phyloP scores from a whole-genome alignment of 495 filamentous ascomycete species.

The Acidiella bohemica region DNA sequence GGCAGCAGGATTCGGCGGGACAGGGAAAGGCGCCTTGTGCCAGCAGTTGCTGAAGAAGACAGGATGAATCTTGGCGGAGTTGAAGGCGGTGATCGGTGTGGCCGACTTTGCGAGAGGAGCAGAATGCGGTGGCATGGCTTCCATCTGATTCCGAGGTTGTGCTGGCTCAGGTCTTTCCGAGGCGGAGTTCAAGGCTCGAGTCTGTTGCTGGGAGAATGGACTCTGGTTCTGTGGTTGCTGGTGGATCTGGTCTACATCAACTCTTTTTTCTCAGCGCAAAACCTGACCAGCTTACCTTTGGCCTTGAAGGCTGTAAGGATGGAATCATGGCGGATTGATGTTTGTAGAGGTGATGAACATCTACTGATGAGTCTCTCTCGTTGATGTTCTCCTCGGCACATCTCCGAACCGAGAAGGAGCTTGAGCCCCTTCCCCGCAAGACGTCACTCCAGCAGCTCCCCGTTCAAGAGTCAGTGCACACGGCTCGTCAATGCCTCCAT shows the following conservation, averaged over 20 bases:
- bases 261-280: background rate
- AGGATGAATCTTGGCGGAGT: constrained; percentile 28
- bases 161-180: constrained; percentile 2
- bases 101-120: background rate
- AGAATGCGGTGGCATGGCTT: constrained; percentile 26
- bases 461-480: no score
- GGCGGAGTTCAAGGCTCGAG: constrained; percentile 13
- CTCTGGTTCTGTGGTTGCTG: constrained; percentile 7
- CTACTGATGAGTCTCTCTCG: background rate
- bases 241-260: background rate
- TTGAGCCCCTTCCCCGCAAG: no score
- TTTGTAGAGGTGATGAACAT: background rate
- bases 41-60: constrained; percentile 30
- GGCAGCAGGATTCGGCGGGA: constrained; percentile 11
- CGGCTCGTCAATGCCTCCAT: no score
- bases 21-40: constrained; percentile 28
- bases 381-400: background rate
- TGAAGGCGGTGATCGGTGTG: constrained; percentile 17
- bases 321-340: constrained; percentile 20
- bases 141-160: constrained; percentile 20
- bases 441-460: no score
- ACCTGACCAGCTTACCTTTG: constrained; percentile 25
- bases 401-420: background rate
- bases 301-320: constrained; percentile 24
- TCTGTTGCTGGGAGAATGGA: constrained; percentile 21